Evolutionary conservation across 768 basidiomycete genomes (phyloP).

Genomic region (Serendipita sp.): DNA sequence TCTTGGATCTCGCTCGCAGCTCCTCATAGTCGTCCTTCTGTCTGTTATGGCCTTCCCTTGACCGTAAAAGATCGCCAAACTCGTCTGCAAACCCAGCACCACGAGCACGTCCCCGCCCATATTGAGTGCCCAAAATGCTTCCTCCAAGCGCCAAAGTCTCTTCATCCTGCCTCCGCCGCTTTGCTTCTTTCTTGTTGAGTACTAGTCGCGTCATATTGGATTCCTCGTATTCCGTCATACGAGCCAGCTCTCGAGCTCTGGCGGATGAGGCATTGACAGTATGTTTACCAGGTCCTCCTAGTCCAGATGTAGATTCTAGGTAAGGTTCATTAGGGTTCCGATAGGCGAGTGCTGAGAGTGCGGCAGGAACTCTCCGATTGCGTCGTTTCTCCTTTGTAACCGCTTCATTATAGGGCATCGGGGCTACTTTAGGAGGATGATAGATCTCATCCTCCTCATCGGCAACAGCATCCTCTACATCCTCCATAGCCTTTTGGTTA

Average conservation of each 20-base stretch:
- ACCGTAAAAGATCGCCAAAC: slow-evolving; percentile 62
- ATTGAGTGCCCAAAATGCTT: slow-evolving; percentile 21
- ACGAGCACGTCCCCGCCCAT: slow-evolving; percentile 27
- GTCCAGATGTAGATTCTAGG: slow-evolving; percentile 53
- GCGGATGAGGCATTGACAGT: slow-evolving; percentile 40
- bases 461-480: slow-evolving; percentile 11
- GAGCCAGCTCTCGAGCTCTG: slow-evolving; percentile 64
- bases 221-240: slow-evolving; percentile 81
- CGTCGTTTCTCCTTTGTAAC: slow-evolving; percentile 24
- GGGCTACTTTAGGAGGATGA: slow-evolving; percentile 75
- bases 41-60: slow-evolving; percentile 30
- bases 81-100: slow-evolving; percentile 69
- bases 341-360: slow-evolving; percentile 37
- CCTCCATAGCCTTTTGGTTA: slow-evolving; percentile 21
- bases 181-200: slow-evolving; percentile 76
- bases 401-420: slow-evolving; percentile 65
- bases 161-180: slow-evolving; percentile 60
- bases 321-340: slow-evolving; percentile 47
- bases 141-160: slow-evolving; percentile 78
- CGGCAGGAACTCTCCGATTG: slow-evolving; percentile 42
- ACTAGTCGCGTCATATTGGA: slow-evolving; percentile 84
- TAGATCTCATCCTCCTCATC: slow-evolving; percentile 40
- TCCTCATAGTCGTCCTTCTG: slow-evolving; percentile 70
- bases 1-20: slow-evolving; percentile 51
- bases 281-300: slow-evolving; percentile 26